These are phyloP conservation scores for Pezicula neosporulosa DNA, from an alignment of 2,329 filamentous ascomycete genomes.

Conservation along the genomic window DNA sequence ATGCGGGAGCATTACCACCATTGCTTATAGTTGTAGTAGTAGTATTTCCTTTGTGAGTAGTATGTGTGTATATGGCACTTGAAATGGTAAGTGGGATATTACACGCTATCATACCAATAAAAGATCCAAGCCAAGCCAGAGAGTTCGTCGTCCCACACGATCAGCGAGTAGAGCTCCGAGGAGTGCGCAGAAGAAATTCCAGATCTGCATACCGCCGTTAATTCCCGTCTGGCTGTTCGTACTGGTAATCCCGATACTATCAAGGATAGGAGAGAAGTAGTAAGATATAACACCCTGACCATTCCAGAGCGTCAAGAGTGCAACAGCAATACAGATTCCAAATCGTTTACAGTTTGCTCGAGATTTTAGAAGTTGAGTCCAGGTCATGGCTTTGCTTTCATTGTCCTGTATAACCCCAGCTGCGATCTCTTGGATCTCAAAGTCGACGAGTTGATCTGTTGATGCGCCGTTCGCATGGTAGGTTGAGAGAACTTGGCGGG, in stretches of 20 bases:
- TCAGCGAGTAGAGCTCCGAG: constrained; percentile 20
- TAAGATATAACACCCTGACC: constrained; percentile 28
- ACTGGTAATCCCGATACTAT: constrained; percentile 18
- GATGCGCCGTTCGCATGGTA: constrained; percentile 39
- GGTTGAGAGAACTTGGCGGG: constrained; percentile 34
- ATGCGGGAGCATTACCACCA: constrained; percentile 7
- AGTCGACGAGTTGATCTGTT: constrained; percentile 34
- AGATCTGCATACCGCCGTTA: constrained; percentile 28
- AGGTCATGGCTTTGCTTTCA: constrained; percentile 15
- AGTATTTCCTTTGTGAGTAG: too few species aligned
- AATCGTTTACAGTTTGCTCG: constrained; percentile 10
- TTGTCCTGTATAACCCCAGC: constrained; percentile 33
- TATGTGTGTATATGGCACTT: constrained; percentile 8
- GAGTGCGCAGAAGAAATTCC: constrained; percentile 42
- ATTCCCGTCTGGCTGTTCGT: constrained; percentile 23
- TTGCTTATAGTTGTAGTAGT: too few species aligned
- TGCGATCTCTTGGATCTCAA: constrained; percentile 27
- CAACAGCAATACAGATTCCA: constrained; percentile 23
- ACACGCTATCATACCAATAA: constrained; percentile 20
- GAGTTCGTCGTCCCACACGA: constrained; percentile 17
- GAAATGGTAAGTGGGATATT: constrained; percentile 22
- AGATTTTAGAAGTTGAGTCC: constrained; percentile 27
- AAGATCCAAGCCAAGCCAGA: constrained; percentile 16
- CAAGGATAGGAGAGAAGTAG: constrained; percentile 31
- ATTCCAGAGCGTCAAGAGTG: background rate